Evolutionary conservation across 2,329 filamentous ascomycete species (phyloP).

Genomic region (Herpotrichia juniperi): DNA sequence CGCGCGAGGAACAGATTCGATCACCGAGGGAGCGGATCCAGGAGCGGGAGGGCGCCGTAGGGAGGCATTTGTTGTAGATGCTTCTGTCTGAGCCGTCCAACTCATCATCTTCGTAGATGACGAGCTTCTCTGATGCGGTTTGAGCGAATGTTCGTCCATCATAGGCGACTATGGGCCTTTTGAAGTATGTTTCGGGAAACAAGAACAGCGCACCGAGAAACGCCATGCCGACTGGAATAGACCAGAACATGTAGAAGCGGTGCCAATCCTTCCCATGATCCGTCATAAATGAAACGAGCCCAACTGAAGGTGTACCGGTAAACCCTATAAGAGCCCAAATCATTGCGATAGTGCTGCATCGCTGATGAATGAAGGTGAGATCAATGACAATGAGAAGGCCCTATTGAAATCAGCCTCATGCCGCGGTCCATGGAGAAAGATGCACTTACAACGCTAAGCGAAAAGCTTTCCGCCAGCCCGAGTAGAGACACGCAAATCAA

Average conservation of each 20-base stretch:
- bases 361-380: conserved; percentile 41
- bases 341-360: conserved; percentile 32
- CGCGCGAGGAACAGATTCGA: conserved; percentile 25
- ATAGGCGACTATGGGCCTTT: conserved; percentile 49
- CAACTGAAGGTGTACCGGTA: conserved; percentile 20
- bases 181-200: conserved; percentile 50
- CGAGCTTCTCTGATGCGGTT: conserved; percentile 46
- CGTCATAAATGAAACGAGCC: conserved; percentile 20
- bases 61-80: conserved; percentile 8
- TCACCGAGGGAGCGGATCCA: conserved; percentile 12
- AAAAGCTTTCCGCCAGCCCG: conserved; percentile 31
- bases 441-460: conserved; percentile 30
- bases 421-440: neutral
- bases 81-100: conserved; percentile 11
- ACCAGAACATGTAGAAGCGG: conserved; percentile 30
- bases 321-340: conserved; percentile 26
- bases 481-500: conserved; percentile 20
- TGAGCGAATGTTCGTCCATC: conserved; percentile 49
- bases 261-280: conserved; percentile 27
- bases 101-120: conserved; percentile 44
- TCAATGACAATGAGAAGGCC: conserved; percentile 36
- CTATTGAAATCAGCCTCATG: conserved; percentile 14
- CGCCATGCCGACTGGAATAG: conserved; percentile 15
- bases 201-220: conserved; percentile 24
- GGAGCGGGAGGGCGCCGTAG: conserved; percentile 3